Evolutionary conservation across 495 filamentous ascomycete species (phyloP).

Genomic region (Amorphotheca resinae): DNA sequence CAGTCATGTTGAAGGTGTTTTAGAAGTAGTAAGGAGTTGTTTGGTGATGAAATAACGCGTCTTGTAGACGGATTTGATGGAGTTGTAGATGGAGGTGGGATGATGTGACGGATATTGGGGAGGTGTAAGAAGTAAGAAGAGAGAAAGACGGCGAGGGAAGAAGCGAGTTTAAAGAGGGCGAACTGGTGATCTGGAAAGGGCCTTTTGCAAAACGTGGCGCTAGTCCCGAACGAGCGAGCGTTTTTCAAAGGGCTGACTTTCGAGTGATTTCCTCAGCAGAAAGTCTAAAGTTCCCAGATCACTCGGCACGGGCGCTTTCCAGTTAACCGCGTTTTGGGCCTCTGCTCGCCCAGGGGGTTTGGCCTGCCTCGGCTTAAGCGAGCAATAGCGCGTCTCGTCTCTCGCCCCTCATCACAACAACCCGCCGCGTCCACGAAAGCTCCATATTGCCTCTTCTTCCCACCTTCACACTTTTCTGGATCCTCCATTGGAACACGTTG

Average conservation of each 20-base stretch:
- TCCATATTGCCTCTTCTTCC: too few species aligned
- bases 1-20: conserved; percentile 22
- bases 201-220: background rate
- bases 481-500: too few species aligned
- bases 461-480: too few species aligned
- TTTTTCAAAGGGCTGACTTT: background rate
- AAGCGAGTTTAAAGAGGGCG: conserved; percentile 2
- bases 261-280: background rate
- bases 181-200: background rate
- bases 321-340: too few species aligned
- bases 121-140: conserved; percentile 7
- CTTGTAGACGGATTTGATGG: conserved; percentile 10
- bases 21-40: conserved; percentile 10
- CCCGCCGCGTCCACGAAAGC: too few species aligned
- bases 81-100: conserved; percentile 15
- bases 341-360: too few species aligned
- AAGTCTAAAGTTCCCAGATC: background rate
- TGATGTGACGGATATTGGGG: conserved; percentile 1
- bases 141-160: conserved; percentile 1
- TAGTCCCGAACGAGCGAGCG: conserved; percentile 1
- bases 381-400: background rate
- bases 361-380: background rate
- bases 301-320: too few species aligned
- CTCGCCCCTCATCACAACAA: too few species aligned
- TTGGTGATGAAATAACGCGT: conserved; percentile 21